Percentiles rank a stretch among this genome's conserved stretches.
Evolutionary conservation across 441 rosid species (phyloP).

Genomic region (Pelargonium cotyledonis): DNA sequence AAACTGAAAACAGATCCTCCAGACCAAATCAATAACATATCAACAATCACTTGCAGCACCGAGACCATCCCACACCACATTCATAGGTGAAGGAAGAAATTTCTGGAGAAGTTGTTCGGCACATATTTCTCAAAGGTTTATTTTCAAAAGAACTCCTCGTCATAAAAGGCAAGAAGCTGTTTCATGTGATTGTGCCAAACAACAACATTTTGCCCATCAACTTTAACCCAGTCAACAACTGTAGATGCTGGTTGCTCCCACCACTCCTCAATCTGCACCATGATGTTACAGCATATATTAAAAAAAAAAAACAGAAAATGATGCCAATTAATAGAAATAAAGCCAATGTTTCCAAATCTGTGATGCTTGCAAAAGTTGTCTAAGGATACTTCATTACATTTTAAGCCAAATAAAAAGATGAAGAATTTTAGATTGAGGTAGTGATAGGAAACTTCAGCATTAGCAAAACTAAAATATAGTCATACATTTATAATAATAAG

Average conservation of each 20-base stretch:
- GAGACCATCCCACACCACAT: slow-evolving; percentile 3
- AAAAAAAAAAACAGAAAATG: neutral
- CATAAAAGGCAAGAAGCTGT: slow-evolving; percentile 77
- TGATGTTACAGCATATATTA: slow-evolving; percentile 11
- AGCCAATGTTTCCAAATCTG: neutral
- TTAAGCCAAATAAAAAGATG: neutral
- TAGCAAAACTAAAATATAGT: neutral
- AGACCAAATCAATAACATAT: neutral
- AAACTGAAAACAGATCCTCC: neutral
- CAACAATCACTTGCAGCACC: neutral
- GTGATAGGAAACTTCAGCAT: neutral
- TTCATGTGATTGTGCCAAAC: slow-evolving; percentile 90
- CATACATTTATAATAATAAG: too few relatives aligned
- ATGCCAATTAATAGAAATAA: neutral
- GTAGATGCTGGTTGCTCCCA: slow-evolving; percentile 97
- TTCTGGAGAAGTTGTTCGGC: neutral
- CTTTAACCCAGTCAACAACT: slow-evolving; percentile 77
- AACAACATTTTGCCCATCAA: slow-evolving; percentile 76
- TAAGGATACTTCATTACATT: neutral
- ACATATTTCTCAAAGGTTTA: neutral
- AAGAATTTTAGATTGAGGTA: neutral
- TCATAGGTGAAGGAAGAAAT: slow-evolving; percentile 17
- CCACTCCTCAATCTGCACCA: slow-evolving; percentile 80
- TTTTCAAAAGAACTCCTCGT: slow-evolving; percentile 51
- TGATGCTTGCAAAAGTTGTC: neutral